Evolutionary conservation across 306 rosid genomes (phyloP).

Genomic region (Styphnolobium japonicum): DNA sequence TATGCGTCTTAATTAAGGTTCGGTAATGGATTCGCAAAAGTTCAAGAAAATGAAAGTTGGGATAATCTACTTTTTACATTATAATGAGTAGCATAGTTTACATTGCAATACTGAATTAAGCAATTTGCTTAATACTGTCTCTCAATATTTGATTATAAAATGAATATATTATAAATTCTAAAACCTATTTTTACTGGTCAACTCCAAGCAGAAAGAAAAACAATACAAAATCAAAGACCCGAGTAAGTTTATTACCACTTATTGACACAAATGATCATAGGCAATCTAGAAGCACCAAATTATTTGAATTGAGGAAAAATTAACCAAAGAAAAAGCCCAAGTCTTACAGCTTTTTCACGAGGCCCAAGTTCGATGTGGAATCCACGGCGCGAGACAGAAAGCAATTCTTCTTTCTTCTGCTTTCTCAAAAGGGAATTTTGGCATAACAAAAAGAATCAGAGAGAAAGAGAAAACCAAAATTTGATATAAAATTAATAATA

Average conservation of each 20-base stretch:
- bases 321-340: background rate
- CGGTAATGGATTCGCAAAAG: background rate
- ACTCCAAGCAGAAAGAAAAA: background rate
- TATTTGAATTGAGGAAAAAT: background rate
- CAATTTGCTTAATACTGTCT: background rate
- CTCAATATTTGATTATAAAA: background rate
- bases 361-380: constrained; percentile 70
- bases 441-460: background rate
- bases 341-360: constrained; percentile 87
- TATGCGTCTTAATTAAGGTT: background rate
- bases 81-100: background rate
- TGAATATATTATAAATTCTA: background rate
- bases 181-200: background rate
- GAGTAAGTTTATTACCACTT: background rate
- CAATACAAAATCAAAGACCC: background rate
- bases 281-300: background rate
- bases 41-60: background rate
- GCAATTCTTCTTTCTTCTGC: constrained; percentile 45
- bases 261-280: background rate
- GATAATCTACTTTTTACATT: background rate
- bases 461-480: background rate
- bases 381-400: constrained; percentile 60
- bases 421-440: constrained; percentile 1
- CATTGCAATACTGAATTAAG: background rate
- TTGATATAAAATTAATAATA: background rate